Evolutionary conservation across 306 rosid genomes (phyloP), one percentile per base, ranked within the genome.

Genomic region (Quercus agrifolia): DNA sequence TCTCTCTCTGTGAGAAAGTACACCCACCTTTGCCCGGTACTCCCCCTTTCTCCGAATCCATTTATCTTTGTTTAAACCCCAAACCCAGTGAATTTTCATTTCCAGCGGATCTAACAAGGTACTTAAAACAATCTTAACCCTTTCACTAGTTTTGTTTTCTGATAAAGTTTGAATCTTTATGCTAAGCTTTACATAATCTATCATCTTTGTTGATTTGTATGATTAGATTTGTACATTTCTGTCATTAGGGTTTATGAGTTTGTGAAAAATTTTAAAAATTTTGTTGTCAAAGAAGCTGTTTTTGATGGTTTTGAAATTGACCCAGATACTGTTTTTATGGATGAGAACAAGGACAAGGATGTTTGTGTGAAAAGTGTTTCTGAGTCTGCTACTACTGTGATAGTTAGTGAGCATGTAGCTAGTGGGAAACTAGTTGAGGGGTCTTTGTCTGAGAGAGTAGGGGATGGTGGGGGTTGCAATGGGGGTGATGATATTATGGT

Each of bases 401-500:
- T 55, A 61, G 85, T 28, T 74, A 83, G 82, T 64, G 86, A 74
- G 84, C 84, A 69, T 70, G 85, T 71, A 18, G 84, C 61, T 71
- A 83, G 67, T 57, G 92, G 83, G 81, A 74, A 77, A 79, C 83
- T 70, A 82, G 87, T 56, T 77, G 85, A 87, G 51, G 91, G 80
- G 54, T 61, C 83, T 69, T 81, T 78, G 49, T 56, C 83, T 30
- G 84, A 71, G 79, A 86, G 82, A 38, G 87, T 68, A 68, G 51
- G 61, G 51, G 88, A 66, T 70, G 83, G 81, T 57, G 91, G 80
- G 58, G 70, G 68, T 71, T 90, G 97, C 83, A 87, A 87, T 86
- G 97, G 93, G 83, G 89, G 83, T 75, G 98, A 89, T 52, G 98
- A 90, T 52, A 68, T 91, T 78, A 86, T 91, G 94, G 88, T 91